Evolutionary conservation across 352 stramenopile genomes (phyloP).

Genomic region (Phytophthora crassamura): DNA sequence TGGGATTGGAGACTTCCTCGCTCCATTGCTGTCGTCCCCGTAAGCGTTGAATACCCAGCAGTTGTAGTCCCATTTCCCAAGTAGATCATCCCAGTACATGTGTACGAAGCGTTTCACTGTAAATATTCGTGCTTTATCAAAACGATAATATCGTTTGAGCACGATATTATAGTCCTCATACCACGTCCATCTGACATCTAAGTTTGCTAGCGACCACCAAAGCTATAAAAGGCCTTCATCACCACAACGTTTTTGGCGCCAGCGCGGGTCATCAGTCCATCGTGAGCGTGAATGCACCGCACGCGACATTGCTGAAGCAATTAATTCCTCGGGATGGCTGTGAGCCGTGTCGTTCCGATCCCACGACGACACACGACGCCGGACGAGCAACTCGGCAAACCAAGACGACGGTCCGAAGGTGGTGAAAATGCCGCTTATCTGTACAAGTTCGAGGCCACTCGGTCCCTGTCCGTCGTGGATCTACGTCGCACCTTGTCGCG

Average conservation of each 20-base stretch:
- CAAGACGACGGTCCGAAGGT: slow-evolving; percentile 7
- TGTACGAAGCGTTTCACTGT: too few relatives aligned
- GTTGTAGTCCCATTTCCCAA: too few relatives aligned
- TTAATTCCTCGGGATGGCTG: slow-evolving; percentile 3
- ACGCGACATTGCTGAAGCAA: too few relatives aligned
- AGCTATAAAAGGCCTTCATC: too few relatives aligned
- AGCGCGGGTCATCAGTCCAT: not conserved
- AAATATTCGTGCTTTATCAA: too few relatives aligned
- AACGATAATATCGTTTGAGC: too few relatives aligned
- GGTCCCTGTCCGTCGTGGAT: slow-evolving; percentile 23
- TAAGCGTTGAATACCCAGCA: too few relatives aligned
- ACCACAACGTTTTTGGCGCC: not conserved
- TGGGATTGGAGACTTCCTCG: not conserved
- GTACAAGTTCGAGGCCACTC: slow-evolving; percentile 26
- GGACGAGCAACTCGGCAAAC: slow-evolving; percentile 14
- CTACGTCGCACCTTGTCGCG: slow-evolving; percentile 24
- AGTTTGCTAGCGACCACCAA: too few relatives aligned
- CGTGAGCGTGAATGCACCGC: not conserved
- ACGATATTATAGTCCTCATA: too few relatives aligned
- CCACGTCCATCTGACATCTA: too few relatives aligned
- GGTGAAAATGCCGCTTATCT: slow-evolving; percentile 11
- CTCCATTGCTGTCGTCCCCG: not conserved
- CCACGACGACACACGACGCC: slow-evolving; percentile 12
- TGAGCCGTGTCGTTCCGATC: slow-evolving; percentile 6
- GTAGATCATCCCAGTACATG: too few relatives aligned